Base-by-base conservation (phyloP, 805 yeast genomes). In the Maudiozyma bulderi region DNA sequence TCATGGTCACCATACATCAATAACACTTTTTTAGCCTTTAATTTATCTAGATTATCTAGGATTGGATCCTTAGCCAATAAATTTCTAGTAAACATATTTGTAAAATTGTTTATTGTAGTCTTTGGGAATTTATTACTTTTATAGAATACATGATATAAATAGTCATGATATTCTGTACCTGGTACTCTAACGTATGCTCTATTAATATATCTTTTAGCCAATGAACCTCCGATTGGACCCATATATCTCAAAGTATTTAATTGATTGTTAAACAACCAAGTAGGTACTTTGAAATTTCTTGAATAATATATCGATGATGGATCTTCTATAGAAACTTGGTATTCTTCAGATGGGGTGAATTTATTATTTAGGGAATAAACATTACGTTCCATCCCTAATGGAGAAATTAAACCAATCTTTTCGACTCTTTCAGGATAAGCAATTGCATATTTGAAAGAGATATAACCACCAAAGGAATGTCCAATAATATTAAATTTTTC, bases 381-480 rank as follows among this genome's bases (percentile, higher is more conserved):
- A 44, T 78, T 78, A 42, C 86, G 70, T 56, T 86, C 95, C 15
- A 86, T 80, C 0, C 95, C 95, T 0, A 84, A 85, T 0, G 95
- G 95, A 10, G 88, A 81, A 3, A 83, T 75, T 28, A 86, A 67
- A 2, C 84, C 70, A 54, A 86, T 65, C 50, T 76, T 75, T 13
- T 73, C 65, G 6, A 86, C 71, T 5, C 71, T 60, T 0, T 75
- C 60, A 0, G 89, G 87, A 56, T 82, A 73, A 52, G 70, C 76
- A 41, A 80, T 59, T 1, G 85, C 73, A 61, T 83, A 86, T 6
- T 81, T 76, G 45, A 77, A 76, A 0, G 86, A 76, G 67, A 87
- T 68, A 56, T 84, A 82, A 0, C 88, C 93, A 33, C 95, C 95
- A 54, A 78, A 80, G 0, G 95, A 85, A 63, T 86, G 95, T 0